Evolutionary conservation across 2,329 filamentous ascomycete genomes (phyloP).

Genomic region (Epichloe amarillans): DNA sequence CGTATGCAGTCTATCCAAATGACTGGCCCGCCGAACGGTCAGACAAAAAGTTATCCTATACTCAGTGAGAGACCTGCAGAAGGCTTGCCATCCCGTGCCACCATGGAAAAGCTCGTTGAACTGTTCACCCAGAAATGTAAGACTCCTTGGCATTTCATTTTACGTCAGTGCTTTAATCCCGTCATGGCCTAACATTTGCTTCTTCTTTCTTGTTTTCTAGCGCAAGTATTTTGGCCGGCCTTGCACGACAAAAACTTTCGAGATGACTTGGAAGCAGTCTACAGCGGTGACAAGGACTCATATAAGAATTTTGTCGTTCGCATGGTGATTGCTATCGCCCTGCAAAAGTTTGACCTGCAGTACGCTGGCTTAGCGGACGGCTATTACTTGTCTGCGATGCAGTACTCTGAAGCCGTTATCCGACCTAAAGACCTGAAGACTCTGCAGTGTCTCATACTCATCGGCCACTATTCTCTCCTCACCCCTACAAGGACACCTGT

Average conservation of each 20-base stretch:
- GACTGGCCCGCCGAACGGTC: slow-evolving; percentile 35
- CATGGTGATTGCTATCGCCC: slow-evolving; percentile 87
- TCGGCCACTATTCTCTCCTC: slow-evolving; percentile 82
- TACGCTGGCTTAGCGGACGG: slow-evolving; percentile 92
- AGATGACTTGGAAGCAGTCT: slow-evolving; percentile 67
- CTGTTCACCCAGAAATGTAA: slow-evolving; percentile 75
- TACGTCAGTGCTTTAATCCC: neutral
- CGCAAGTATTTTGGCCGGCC: slow-evolving; percentile 76
- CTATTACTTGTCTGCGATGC: slow-evolving; percentile 84
- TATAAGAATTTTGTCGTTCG: slow-evolving; percentile 81
- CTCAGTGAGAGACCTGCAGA: slow-evolving; percentile 74
- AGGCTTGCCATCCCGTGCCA: slow-evolving; percentile 56
- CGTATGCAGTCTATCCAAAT: slow-evolving; percentile 47
- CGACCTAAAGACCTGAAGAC: slow-evolving; percentile 83
- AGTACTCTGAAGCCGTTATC: slow-evolving; percentile 69
- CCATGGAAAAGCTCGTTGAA: slow-evolving; percentile 69
- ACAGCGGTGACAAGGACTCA: slow-evolving; percentile 58
- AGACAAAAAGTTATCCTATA: slow-evolving; percentile 81
- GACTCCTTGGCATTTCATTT: slow-evolving; percentile 8
- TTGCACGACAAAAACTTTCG: slow-evolving; percentile 74
- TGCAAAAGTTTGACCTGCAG: slow-evolving; percentile 79
- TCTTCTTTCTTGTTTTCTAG: slow-evolving; percentile 27
- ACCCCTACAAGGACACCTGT: slow-evolving; percentile 86
- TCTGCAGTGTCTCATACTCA: slow-evolving; percentile 74
- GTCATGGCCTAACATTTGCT: neutral